Evolutionary conservation across 2,329 filamentous ascomycete genomes (phyloP).

Genomic region (Colletotrichum paranaense): DNA sequence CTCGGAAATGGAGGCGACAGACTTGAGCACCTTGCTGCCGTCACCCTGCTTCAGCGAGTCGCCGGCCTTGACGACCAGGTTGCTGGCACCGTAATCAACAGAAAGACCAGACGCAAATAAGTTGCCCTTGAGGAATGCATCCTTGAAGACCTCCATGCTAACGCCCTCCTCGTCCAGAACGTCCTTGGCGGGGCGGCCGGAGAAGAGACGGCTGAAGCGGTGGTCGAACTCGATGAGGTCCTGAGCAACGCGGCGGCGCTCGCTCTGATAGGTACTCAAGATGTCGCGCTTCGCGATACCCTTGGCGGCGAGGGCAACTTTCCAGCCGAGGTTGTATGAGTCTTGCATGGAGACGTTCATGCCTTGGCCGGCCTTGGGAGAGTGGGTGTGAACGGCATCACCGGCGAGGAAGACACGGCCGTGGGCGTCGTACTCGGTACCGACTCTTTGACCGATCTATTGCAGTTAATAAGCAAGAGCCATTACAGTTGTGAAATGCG

Average conservation of each 20-base stretch:
- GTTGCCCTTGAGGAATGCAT: conserved; percentile 69
- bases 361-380: conserved; percentile 74
- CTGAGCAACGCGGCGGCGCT: conserved; percentile 69
- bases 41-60: conserved; percentile 57
- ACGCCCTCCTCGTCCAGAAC: conserved; percentile 70
- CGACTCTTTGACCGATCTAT: conserved; percentile 75
- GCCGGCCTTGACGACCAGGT: conserved; percentile 65
- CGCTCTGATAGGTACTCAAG: conserved; percentile 61
- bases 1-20: conserved; percentile 44
- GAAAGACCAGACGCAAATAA: conserved; percentile 62
- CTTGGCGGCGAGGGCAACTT: conserved; percentile 59
- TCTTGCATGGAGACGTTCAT: conserved; percentile 82
- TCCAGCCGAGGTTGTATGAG: conserved; percentile 68
- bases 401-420: conserved; percentile 77
- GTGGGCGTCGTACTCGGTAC: conserved; percentile 64
- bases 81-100: conserved; percentile 68
- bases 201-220: conserved; percentile 66
- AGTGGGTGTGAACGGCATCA: conserved; percentile 69
- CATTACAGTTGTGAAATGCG: too few species aligned
- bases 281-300: conserved; percentile 55
- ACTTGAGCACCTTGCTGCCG: conserved; percentile 49
- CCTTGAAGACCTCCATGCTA: conserved; percentile 71
- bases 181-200: conserved; percentile 67
- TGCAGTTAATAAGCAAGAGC: too few species aligned
- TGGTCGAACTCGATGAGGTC: conserved; percentile 70